phyloP scores from a whole-genome alignment of 306 rosid genomes.

The Hippophae rhamnoides region DNA sequence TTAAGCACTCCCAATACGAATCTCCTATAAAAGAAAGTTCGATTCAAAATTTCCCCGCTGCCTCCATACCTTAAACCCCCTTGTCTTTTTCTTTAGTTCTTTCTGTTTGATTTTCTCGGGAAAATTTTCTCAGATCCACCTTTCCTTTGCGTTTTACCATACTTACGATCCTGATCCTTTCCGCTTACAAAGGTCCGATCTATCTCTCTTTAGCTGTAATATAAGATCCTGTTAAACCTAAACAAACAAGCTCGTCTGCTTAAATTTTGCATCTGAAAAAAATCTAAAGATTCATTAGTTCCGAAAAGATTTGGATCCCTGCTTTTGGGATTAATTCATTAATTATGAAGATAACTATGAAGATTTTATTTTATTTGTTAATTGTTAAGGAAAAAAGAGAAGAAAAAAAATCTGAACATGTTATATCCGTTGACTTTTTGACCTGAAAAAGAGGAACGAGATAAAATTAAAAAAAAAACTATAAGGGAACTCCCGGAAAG shows the following conservation, averaged over 20 bases:
- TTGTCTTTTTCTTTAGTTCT: background rate
- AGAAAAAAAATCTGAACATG: too few species aligned
- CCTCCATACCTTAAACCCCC: background rate
- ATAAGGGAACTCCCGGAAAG: too few species aligned
- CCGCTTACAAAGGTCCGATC: slow-evolving; percentile 20
- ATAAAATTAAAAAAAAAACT: too few species aligned
- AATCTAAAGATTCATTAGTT: too few species aligned
- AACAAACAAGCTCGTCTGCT: background rate
- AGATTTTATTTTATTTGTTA: too few species aligned
- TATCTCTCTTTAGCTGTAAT: background rate
- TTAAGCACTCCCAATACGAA: background rate
- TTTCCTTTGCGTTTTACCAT: background rate
- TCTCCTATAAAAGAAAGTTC: slow-evolving; percentile 29
- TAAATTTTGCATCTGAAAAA: too few species aligned
- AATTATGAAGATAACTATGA: too few species aligned
- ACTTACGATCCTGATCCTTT: slow-evolving; percentile 10
- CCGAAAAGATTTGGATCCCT: too few species aligned
- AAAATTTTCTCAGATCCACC: slow-evolving; percentile 6
- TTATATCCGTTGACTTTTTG: too few species aligned
- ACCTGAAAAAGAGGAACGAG: too few species aligned
- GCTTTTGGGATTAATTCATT: too few species aligned
- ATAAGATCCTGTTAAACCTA: background rate
- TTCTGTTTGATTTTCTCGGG: background rate
- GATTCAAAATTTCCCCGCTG: slow-evolving; percentile 58
- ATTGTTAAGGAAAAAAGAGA: too few species aligned